Evolutionary conservation across 73 alveolate genomes (phyloP), one percentile per base, ranked within the genome.

Genomic region (Symbiodinium pilosum): DNA sequence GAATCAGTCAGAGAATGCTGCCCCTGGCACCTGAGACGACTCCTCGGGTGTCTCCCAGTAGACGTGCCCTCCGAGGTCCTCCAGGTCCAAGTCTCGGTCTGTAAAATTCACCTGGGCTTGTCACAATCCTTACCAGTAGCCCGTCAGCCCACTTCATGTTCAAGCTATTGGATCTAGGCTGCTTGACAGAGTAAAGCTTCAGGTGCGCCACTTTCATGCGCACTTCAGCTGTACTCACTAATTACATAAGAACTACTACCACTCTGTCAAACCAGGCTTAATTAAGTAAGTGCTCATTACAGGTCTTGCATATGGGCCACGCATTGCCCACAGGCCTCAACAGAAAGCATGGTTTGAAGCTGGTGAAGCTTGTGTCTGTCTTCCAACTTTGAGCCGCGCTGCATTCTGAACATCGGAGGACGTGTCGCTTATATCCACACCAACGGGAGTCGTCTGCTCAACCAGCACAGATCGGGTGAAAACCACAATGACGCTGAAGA

Each of bases 381-480:
- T 47, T 47, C 21, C 59, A 47, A 47, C 59, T 47, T 47, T 7
- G 8, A 73, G 41, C 88, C 59, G 18, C 16, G 88, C 12, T 39
- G 36, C 88, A 5, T 81, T 81, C 38, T 39, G 88, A 54, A 81
- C 88, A 40, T 81, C 88, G 56, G 88, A 81, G 32, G 56, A 38
- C 24, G 88, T 81, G 88, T 81, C 88, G 56, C 88, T 81, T 54
- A 81, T 81, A 18, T 40, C 56, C 34, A 39, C 39, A 14, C 54
- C 88, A 26, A 40, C 56, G 7, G 88, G 88, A 7, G 88, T 81
- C 21, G 88, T 34, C 56, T 81, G 88, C 59, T 81, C 88, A n/a
- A 81, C 88, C 0, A 81, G 56, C 38, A 81, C 88, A 20, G 88
- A 81, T 16, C 88, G 88, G 24, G 88, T 81, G 88, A 24, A 81